Percentiles rank a stretch among this genome's conserved stretches.
These are phyloP conservation scores for Pythium guiyangense DNA, from an alignment of 352 stramenopile genomes.

Conservation along the genomic window DNA sequence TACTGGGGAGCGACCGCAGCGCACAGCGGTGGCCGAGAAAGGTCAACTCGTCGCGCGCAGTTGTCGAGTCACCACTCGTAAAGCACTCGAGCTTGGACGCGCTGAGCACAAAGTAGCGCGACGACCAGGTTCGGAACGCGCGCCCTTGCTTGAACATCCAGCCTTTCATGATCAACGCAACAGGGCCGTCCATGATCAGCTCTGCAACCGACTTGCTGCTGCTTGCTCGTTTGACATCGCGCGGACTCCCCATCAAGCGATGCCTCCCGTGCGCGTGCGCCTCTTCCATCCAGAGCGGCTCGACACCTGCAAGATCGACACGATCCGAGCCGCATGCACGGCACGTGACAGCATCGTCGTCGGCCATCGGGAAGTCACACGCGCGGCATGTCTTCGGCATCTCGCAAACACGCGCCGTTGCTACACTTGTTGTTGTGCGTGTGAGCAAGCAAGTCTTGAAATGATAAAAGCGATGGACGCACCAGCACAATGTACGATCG, in stretches of 20 bases:
- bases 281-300: conserved; percentile 61
- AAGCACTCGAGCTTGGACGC: conserved; percentile 86
- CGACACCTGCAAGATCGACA: conserved; percentile 76
- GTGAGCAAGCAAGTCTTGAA: too few species aligned
- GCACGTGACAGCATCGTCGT: conserved; percentile 47
- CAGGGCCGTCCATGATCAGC: conserved; percentile 79
- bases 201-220: conserved; percentile 78
- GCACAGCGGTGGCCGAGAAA: conserved; percentile 76
- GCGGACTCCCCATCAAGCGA: too few species aligned
- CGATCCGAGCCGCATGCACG: conserved; percentile 55
- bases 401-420: too few species aligned
- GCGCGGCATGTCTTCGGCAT: conserved; percentile 61
- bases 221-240: conserved; percentile 68
- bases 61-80: conserved; percentile 73
- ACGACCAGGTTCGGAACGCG: conserved; percentile 82
- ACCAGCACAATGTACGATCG: too few species aligned
- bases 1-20: conserved; percentile 59
- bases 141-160: conserved; percentile 85
- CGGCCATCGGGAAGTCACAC: conserved; percentile 58
- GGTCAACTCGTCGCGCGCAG: conserved; percentile 69
- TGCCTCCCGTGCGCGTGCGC: conserved; percentile 57
- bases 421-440: too few species aligned
- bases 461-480: too few species aligned
- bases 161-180: conserved; percentile 82
- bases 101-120: conserved; percentile 81